Evolutionary conservation across 495 filamentous ascomycete genomes (phyloP).

Genomic region (Penicillium maclennaniae): DNA sequence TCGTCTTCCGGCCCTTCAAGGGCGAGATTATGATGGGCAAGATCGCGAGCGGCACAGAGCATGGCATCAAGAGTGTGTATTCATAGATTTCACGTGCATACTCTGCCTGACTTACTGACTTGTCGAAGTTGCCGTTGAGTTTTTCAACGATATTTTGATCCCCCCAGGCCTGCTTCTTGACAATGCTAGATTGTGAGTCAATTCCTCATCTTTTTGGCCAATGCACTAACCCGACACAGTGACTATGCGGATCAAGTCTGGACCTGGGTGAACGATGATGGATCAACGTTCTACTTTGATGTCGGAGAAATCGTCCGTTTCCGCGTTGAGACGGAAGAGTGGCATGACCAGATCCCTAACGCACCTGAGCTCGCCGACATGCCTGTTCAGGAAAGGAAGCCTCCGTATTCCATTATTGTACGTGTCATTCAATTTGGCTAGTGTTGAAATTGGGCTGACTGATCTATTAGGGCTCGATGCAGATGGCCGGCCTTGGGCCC

Average conservation of each 20-base stretch:
- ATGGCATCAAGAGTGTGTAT: conserved; percentile 70
- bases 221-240: conserved; percentile 38
- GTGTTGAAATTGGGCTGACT: conserved; percentile 3
- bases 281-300: conserved; percentile 74
- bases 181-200: conserved; percentile 66
- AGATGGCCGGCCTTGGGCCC: conserved; percentile 47
- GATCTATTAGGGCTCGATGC: conserved; percentile 47
- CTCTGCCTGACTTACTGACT: background rate
- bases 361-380: conserved; percentile 53
- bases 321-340: conserved; percentile 76
- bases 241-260: conserved; percentile 70
- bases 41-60: conserved; percentile 64
- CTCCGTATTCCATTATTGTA: conserved; percentile 67
- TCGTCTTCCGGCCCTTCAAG: conserved; percentile 95
- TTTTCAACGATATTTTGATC: conserved; percentile 87
- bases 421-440: conserved; percentile 12
- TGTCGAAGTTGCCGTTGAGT: conserved; percentile 69
- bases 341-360: conserved; percentile 80
- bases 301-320: conserved; percentile 83
- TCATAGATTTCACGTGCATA: background rate
- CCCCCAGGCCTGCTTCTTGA: conserved; percentile 67
- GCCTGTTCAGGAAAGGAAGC: conserved; percentile 46
- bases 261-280: conserved; percentile 73
- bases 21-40: conserved; percentile 80
- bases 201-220: background rate